phyloP scores from a whole-genome alignment of 208 protist genomes.

The Wallacemonas collosoma region DNA sequence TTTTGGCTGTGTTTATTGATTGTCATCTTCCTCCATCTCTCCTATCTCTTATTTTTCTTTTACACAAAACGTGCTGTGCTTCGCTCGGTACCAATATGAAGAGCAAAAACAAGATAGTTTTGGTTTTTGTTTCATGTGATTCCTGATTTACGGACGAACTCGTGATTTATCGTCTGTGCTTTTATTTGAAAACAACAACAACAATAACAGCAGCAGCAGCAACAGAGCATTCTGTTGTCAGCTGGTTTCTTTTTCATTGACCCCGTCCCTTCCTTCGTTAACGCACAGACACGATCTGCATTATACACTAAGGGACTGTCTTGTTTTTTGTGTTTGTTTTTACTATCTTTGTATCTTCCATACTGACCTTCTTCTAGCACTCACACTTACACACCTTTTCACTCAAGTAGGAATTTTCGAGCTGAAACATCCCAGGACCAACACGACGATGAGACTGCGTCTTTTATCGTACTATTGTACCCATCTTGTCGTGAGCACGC shows the following conservation, averaged over 20 bases:
- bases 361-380: no score
- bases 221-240: not conserved
- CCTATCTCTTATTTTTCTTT: not conserved
- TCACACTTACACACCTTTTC: no score
- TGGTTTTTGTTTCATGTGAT: no score
- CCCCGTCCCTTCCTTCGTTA: not conserved
- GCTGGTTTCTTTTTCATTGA: constrained; percentile 1
- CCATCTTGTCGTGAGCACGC: no score
- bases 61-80: not conserved
- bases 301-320: not conserved
- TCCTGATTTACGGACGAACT: no score
- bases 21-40: not conserved
- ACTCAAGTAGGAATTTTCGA: no score
- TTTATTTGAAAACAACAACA: no score
- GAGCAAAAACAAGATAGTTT: not conserved
- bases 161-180: no score
- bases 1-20: constrained; percentile 1
- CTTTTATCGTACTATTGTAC: no score
- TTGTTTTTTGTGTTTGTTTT: not conserved
- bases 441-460: no score
- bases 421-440: no score
- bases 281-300: not conserved
- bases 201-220: no score
- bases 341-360: not conserved
- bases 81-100: not conserved